Conservation (phyloP, 495 filamentous ascomycete species). For the Cudoniella acicularis region DNA sequence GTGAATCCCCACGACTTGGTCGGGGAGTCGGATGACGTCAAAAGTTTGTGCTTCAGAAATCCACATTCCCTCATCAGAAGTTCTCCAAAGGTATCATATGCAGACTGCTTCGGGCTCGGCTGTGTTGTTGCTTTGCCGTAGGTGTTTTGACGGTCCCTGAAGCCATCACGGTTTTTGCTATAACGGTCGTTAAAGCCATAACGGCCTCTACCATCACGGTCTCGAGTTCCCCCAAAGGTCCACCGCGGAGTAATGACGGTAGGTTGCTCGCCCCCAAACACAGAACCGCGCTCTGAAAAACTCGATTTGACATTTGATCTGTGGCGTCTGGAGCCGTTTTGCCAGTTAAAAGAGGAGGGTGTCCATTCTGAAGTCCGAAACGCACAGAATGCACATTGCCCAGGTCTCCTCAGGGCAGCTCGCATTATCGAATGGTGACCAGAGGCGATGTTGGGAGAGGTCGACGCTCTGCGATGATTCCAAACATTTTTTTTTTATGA, state of each 20-base stretch:
- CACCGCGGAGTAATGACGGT: neutral
- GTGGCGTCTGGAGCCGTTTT: neutral
- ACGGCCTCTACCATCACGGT: too few relatives aligned
- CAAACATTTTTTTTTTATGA: neutral
- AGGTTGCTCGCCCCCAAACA: too few relatives aligned
- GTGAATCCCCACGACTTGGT: slow-evolving; percentile 29
- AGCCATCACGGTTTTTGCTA: neutral
- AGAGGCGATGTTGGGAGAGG: neutral
- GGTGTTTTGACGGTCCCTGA: neutral
- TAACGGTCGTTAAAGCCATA: too few relatives aligned
- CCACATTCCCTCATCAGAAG: slow-evolving; percentile 26
- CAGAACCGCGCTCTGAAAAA: too few relatives aligned
- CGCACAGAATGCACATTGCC: slow-evolving; percentile 21
- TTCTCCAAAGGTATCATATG: slow-evolving; percentile 29
- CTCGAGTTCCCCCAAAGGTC: too few relatives aligned
- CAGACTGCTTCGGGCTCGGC: slow-evolving; percentile 6
- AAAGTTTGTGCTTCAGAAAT: slow-evolving; percentile 21
- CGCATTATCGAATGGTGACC: slow-evolving; percentile 13
- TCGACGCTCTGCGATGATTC: neutral
- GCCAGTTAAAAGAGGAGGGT: neutral
- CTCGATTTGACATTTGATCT: neutral
- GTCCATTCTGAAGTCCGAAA: slow-evolving; percentile 14
- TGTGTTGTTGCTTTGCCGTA: neutral
- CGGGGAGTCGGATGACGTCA: too few relatives aligned
- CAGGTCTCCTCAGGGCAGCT: slow-evolving; percentile 7